phyloP scores from a whole-genome alignment of 176 grass and related monocot genomes.

The Carex littledalei region DNA sequence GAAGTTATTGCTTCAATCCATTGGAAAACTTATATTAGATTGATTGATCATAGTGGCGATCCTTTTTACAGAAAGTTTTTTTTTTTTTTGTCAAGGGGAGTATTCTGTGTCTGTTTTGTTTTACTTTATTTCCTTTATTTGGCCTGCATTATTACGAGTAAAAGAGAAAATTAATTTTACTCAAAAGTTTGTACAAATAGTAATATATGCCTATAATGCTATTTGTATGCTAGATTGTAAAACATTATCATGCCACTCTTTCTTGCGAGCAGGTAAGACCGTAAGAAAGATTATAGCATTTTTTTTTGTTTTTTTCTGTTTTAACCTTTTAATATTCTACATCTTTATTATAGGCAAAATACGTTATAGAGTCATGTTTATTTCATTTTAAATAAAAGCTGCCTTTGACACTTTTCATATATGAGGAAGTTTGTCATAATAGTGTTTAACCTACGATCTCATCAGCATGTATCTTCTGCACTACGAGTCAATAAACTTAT shows the following conservation, averaged over 20 bases:
- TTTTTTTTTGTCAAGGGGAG: background rate
- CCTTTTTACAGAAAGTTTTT: background rate
- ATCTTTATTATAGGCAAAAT: background rate
- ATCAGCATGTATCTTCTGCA: too few species aligned
- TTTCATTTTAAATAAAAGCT: background rate
- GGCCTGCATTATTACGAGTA: background rate
- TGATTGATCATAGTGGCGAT: background rate
- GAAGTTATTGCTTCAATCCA: slow-evolving; percentile 13
- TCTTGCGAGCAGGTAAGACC: background rate
- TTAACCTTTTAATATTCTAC: background rate
- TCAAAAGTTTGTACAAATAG: background rate
- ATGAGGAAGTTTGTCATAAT: too few species aligned
- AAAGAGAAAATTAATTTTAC: background rate
- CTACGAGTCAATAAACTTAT: too few species aligned
- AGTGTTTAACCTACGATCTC: too few species aligned
- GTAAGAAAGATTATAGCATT: background rate
- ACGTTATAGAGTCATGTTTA: background rate
- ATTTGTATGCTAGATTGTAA: background rate
- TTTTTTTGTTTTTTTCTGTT: background rate
- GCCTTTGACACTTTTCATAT: background rate
- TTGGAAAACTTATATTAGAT: slow-evolving; percentile 4
- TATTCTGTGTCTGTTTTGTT: background rate
- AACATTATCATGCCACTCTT: background rate
- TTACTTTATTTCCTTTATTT: background rate
- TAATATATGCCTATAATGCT: background rate